Evolutionary conservation across 2,329 filamentous ascomycete genomes (phyloP).

Genomic region (Huntiella moniliformis): DNA sequence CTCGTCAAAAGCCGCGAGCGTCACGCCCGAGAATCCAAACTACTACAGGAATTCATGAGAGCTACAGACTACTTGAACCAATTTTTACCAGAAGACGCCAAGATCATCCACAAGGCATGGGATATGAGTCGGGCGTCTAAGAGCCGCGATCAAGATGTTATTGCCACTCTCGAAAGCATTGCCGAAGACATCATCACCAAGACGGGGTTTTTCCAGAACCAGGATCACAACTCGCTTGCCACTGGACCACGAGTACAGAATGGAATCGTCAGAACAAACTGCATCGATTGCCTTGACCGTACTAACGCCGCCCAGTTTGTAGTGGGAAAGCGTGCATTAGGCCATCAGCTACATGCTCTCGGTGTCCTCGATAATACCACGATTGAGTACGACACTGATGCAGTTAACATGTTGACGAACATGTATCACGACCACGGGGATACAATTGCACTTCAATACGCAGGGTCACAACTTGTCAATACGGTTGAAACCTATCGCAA

Average conservation of each 20-base stretch:
- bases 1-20: conserved; percentile 78
- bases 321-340: conserved; percentile 83
- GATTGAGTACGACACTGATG: conserved; percentile 87
- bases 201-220: conserved; percentile 92
- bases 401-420: conserved; percentile 86
- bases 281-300: conserved; percentile 90
- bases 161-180: conserved; percentile 74
- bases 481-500: conserved; percentile 99
- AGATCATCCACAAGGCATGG: conserved; percentile 87
- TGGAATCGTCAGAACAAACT: conserved; percentile 85
- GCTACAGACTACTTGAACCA: conserved; percentile 88
- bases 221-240: conserved; percentile 44
- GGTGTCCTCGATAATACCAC: conserved; percentile 64
- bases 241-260: conserved; percentile 54
- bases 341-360: conserved; percentile 77
- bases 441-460: conserved; percentile 93
- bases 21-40: conserved; percentile 76
- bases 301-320: conserved; percentile 98
- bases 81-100: conserved; percentile 64
- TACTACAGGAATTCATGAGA: conserved; percentile 70
- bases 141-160: conserved; percentile 79
- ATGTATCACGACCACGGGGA: conserved; percentile 98
- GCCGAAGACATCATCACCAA: conserved; percentile 69
- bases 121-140: conserved; percentile 97
- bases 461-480: conserved; percentile 91